Evolutionary conservation across 192 early-diverging fungal species (phyloP).

Genomic region (Pilaira anomala): DNA sequence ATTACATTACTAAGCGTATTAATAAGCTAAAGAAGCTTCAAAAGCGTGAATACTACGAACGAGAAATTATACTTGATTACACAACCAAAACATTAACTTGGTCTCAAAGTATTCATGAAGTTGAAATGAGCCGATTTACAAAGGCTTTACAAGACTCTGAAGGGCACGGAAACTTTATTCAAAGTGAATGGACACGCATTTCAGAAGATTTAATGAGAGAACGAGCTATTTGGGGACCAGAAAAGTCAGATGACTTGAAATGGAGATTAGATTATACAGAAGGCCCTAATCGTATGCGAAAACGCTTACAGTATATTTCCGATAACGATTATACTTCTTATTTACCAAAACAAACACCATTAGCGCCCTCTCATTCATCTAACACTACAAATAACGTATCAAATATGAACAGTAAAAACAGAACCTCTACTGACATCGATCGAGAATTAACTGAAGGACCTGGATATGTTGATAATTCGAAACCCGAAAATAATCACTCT

Average conservation of each 20-base stretch:
- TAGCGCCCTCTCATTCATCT: neutral
- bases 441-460: slow-evolving; percentile 21
- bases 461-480: neutral
- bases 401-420: neutral
- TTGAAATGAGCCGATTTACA: slow-evolving; percentile 53
- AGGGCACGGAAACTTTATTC: slow-evolving; percentile 54
- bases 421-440: slow-evolving; percentile 4
- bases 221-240: slow-evolving; percentile 59
- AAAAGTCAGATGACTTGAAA: slow-evolving; percentile 21
- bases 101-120: slow-evolving; percentile 55
- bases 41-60: slow-evolving; percentile 39
- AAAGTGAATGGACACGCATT: slow-evolving; percentile 58
- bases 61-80: slow-evolving; percentile 52
- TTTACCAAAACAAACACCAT: slow-evolving; percentile 35
- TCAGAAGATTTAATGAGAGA: slow-evolving; percentile 53
- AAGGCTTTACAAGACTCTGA: slow-evolving; percentile 58
- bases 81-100: slow-evolving; percentile 48
- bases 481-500: slow-evolving; percentile 2
- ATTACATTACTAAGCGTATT: slow-evolving; percentile 42
- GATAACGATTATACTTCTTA: slow-evolving; percentile 32
- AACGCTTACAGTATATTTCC: slow-evolving; percentile 47
- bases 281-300: slow-evolving; percentile 49
- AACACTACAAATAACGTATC: neutral
- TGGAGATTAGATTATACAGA: slow-evolving; percentile 64
- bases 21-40: slow-evolving; percentile 52